Evolutionary conservation across 768 basidiomycete genomes (phyloP).

Genomic region (Tylopilus felleus): DNA sequence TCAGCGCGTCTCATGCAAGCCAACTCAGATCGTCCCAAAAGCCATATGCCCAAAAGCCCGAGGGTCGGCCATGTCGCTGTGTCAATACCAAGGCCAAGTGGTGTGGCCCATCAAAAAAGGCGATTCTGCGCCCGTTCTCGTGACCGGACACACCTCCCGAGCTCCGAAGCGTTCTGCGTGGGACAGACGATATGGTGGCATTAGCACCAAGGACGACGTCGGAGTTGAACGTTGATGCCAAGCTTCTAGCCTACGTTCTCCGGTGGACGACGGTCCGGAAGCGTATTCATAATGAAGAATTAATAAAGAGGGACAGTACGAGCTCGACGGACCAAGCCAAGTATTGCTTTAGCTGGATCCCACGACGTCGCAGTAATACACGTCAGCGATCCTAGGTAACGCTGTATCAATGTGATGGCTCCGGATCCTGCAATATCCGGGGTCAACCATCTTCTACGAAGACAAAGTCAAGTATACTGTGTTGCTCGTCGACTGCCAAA

Average conservation of each 20-base stretch:
- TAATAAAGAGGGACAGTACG: neutral
- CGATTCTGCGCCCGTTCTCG: neutral
- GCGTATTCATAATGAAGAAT: neutral
- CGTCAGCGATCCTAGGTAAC: neutral
- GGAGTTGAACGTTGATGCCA: neutral
- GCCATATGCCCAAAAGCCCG: neutral
- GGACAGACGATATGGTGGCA: neutral
- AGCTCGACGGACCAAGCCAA: neutral
- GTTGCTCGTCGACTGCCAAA: neutral
- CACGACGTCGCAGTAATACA: slow-evolving; percentile 1
- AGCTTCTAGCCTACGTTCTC: neutral
- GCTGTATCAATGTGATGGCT: neutral
- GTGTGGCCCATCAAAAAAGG: too few relatives aligned
- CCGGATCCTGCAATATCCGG: neutral
- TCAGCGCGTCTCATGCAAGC: neutral
- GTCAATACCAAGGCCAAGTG: neutral
- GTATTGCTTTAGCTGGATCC: neutral
- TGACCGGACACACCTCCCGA: neutral
- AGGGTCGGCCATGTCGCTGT: neutral
- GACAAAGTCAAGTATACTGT: neutral
- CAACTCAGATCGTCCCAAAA: neutral
- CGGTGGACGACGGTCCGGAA: neutral
- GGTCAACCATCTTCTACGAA: neutral
- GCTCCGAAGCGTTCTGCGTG: neutral
- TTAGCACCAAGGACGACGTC: neutral